Conservation (phyloP, 1,284 basidiomycete species). For the Termitomyces sp. region DNA sequence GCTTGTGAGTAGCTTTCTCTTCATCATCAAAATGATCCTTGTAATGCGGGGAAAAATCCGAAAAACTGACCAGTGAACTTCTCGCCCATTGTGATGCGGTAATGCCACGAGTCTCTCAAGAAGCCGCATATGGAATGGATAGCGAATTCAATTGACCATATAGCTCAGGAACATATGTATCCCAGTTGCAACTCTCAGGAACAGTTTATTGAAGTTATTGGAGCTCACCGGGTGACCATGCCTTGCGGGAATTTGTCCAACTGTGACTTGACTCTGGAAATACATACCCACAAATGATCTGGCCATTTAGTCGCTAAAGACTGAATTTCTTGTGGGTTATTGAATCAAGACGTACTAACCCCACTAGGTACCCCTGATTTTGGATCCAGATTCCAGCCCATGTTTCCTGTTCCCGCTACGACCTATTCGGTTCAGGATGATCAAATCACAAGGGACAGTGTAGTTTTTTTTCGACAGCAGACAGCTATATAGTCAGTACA, state of each 20-base stretch:
- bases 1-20: too few species aligned
- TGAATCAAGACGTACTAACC: neutral
- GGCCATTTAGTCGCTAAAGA: neutral
- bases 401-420: neutral
- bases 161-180: neutral
- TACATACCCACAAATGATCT: neutral
- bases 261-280: neutral
- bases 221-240: neutral
- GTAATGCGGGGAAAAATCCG: neutral
- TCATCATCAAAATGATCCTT: neutral
- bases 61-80: neutral
- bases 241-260: conserved; percentile 1
- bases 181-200: neutral
- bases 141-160: neutral
- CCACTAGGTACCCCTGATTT: neutral
- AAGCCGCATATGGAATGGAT: neutral
- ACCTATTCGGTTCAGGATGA: neutral
- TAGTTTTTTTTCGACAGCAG: neutral
- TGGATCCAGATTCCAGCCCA: neutral
- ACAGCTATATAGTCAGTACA: neutral
- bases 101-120: neutral
- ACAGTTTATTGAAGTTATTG: neutral
- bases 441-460: neutral
- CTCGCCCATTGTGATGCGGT: too few species aligned
- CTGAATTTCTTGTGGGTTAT: neutral